Evolutionary conservation across 345 rosid genomes (phyloP).

Genomic region (Ailanthus altissimus): DNA sequence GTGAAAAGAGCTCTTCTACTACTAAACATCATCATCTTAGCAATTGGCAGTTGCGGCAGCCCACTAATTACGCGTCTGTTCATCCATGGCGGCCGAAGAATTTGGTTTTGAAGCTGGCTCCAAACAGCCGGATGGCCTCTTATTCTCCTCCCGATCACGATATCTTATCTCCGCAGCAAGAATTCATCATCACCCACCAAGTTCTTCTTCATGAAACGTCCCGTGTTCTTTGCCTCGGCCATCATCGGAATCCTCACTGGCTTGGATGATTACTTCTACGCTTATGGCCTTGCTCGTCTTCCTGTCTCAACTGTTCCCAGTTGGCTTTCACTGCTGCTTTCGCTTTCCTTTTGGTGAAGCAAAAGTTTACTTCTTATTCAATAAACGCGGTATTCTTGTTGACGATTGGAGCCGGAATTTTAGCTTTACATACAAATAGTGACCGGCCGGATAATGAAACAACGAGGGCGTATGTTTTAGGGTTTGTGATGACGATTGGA

Average conservation of each 20-base stretch:
- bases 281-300: slow-evolving; percentile 63
- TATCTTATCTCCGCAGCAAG: slow-evolving; percentile 39
- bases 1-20: slow-evolving; percentile 39
- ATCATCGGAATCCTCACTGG: slow-evolving; percentile 61
- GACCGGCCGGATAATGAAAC: slow-evolving; percentile 58
- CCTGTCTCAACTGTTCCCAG: slow-evolving; percentile 78
- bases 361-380: slow-evolving; percentile 60
- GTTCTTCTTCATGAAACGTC: slow-evolving; percentile 43
- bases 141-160: slow-evolving; percentile 43
- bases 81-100: slow-evolving; percentile 64
- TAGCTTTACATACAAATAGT: slow-evolving; percentile 50
- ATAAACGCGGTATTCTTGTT: slow-evolving; percentile 64
- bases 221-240: slow-evolving; percentile 38
- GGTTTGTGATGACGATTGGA: slow-evolving; percentile 60
- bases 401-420: slow-evolving; percentile 63
- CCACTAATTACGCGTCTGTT: slow-evolving; percentile 72
- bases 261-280: slow-evolving; percentile 63
- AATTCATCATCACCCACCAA: slow-evolving; percentile 10
- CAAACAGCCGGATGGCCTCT: slow-evolving; percentile 66
- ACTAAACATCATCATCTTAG: slow-evolving; percentile 51
- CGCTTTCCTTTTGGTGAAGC: slow-evolving; percentile 65
- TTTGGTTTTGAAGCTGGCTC: slow-evolving; percentile 79
- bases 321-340: slow-evolving; percentile 72
- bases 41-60: slow-evolving; percentile 64
- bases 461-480: slow-evolving; percentile 41